Percentiles rank a stretch among this genome's conserved stretches.
phyloP scores from a whole-genome alignment of 208 protist species.

The Crithidia fasciculata region DNA sequence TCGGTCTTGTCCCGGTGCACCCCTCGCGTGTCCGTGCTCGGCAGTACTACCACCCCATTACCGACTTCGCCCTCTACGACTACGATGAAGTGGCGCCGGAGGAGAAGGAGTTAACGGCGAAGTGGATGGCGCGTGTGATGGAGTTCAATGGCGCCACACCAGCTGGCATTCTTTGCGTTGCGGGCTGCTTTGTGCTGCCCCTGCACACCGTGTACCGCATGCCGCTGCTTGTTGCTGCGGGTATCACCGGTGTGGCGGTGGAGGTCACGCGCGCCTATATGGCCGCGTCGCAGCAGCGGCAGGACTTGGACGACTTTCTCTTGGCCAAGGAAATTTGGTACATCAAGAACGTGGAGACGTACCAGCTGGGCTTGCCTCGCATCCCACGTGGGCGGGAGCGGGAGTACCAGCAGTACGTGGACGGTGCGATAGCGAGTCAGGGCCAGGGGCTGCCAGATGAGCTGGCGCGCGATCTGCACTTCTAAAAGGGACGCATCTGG shows the following conservation, averaged over 20 bases:
- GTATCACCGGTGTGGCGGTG: slow-evolving; percentile 66
- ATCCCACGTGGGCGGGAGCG: slow-evolving; percentile 77
- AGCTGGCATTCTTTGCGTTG: slow-evolving; percentile 64
- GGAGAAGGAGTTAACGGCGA: slow-evolving; percentile 84
- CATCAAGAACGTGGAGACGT: slow-evolving; percentile 91
- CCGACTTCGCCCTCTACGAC: slow-evolving; percentile 86
- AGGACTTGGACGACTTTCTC: slow-evolving; percentile 90
- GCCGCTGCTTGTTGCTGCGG: slow-evolving; percentile 73
- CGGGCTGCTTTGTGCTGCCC: slow-evolving; percentile 76
- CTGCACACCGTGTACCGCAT: slow-evolving; percentile 82
- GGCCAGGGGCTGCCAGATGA: slow-evolving; percentile 54
- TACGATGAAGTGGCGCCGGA: slow-evolving; percentile 87
- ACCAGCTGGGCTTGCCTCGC: slow-evolving; percentile 79
- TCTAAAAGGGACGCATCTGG: slow-evolving; percentile 2
- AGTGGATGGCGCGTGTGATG: slow-evolving; percentile 86
- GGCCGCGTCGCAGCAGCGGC: slow-evolving; percentile 72
- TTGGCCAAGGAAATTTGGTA: slow-evolving; percentile 92
- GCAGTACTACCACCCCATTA: slow-evolving; percentile 88
- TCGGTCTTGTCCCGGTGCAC: slow-evolving; percentile 81
- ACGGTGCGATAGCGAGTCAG: slow-evolving; percentile 30
- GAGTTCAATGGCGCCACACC: slow-evolving; percentile 84
- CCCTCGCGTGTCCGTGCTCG: slow-evolving; percentile 80
- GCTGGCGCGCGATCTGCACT: slow-evolving; percentile 48
- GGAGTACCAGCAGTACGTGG: slow-evolving; percentile 75
- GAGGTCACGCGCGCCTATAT: slow-evolving; percentile 84